These are phyloP conservation scores for Hygrophila difformis DNA, from an alignment of 257 asterid species.

Conservation along the genomic window DNA sequence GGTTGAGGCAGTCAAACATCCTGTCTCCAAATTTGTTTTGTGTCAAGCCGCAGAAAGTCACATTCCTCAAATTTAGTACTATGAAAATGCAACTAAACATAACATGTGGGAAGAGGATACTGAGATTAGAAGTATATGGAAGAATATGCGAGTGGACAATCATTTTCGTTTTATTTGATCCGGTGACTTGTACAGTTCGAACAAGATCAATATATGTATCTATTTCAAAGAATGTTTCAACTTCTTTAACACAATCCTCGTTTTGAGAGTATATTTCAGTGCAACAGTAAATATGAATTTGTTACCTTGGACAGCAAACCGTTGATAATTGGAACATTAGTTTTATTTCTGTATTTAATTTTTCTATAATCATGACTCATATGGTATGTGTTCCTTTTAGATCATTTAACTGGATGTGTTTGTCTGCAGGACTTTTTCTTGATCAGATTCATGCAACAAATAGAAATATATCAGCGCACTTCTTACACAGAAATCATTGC, in stretches of 20 bases:
- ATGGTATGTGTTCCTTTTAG: background rate
- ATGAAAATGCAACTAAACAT: too few relatives aligned
- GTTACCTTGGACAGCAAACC: too few relatives aligned
- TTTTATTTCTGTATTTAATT: background rate
- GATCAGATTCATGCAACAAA: constrained; percentile 50
- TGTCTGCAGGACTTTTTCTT: constrained; percentile 60
- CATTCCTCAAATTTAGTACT: background rate
- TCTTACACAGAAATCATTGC: constrained; percentile 88
- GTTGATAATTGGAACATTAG: background rate
- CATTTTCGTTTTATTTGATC: too few relatives aligned
- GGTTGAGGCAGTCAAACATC: background rate
- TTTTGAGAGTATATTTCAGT: too few relatives aligned
- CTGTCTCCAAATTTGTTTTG: background rate
- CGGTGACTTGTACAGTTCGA: too few relatives aligned
- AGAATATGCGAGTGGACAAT: background rate
- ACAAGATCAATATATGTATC: too few relatives aligned
- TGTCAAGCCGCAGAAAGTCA: background rate
- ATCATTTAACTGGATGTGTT: constrained; percentile 6
- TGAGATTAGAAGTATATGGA: background rate
- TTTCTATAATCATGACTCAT: too few relatives aligned
- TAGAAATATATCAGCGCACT: constrained; percentile 67
- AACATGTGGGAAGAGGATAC: background rate
- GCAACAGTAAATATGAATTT: too few relatives aligned
- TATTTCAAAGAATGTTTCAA: too few relatives aligned
- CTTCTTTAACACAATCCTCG: too few relatives aligned